These are phyloP conservation scores for Quercus berberidifolia DNA, from an alignment of 306 rosid species.

Conservation along the genomic window DNA sequence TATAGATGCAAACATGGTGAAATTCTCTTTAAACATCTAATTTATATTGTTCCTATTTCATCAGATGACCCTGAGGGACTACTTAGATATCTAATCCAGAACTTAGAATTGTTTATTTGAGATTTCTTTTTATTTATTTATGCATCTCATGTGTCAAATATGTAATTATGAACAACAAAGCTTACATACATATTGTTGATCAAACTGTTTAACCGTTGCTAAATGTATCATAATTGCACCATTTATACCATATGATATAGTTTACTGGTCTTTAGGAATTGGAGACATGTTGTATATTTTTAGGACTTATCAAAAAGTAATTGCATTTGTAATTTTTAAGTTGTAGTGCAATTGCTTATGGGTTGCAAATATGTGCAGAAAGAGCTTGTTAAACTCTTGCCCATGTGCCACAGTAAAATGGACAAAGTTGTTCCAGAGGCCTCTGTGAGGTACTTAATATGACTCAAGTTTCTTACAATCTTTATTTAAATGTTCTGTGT, in stretches of 20 bases:
- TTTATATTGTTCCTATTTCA: too few species aligned
- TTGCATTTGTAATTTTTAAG: neutral
- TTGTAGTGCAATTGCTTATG: constrained; percentile 10
- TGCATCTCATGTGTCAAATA: neutral
- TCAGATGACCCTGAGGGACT: too few species aligned
- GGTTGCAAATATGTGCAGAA: constrained; percentile 50
- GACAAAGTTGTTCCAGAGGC: constrained; percentile 56
- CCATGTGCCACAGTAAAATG: constrained; percentile 85
- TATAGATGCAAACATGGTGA: neutral
- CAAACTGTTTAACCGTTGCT: too few species aligned
- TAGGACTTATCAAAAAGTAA: neutral
- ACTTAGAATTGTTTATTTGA: neutral
- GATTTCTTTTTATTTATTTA: neutral
- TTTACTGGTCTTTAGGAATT: neutral
- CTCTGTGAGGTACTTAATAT: constrained; percentile 51
- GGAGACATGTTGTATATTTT: neutral
- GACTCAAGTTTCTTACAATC: constrained; percentile 6
- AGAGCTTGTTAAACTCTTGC: constrained; percentile 55
- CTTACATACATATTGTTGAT: neutral
- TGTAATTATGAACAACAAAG: neutral
- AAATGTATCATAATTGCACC: neutral
- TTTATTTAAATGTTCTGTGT: neutral
- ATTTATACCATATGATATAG: neutral
- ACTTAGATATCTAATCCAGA: too few species aligned
- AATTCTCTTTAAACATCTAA: neutral